Evolutionary conservation across 371 early-diverging fungal species (phyloP).

Genomic region (Sanchytrium tribonematis): DNA sequence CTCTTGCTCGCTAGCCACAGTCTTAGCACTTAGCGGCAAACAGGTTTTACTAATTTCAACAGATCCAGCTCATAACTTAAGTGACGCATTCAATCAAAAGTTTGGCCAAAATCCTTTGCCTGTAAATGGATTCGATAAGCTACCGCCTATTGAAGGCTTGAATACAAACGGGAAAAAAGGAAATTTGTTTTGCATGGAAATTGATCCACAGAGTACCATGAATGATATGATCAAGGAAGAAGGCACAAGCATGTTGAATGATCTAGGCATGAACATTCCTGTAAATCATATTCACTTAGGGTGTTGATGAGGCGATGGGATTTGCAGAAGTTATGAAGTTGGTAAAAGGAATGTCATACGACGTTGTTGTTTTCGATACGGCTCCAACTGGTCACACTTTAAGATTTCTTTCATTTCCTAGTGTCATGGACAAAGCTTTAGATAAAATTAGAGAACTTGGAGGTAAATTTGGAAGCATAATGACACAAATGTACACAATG

Average conservation of each 20-base stretch:
- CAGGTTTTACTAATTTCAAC: constrained; percentile 87
- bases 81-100: constrained; percentile 87
- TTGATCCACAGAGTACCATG: constrained; percentile 79
- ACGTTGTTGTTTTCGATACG: constrained; percentile 78
- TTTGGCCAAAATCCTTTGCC: constrained; percentile 80
- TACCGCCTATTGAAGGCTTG: constrained; percentile 63
- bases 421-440: constrained; percentile 77
- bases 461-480: constrained; percentile 76
- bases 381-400: constrained; percentile 98
- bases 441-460: constrained; percentile 71
- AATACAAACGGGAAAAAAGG: not conserved
- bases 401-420: constrained; percentile 87
- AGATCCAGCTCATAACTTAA: constrained; percentile 94
- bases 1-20: constrained; percentile 53
- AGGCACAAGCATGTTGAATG: constrained; percentile 12
- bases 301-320: constrained; percentile 92
- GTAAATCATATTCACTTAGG: too few species aligned
- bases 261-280: constrained; percentile 3
- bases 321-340: constrained; percentile 34
- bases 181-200: constrained; percentile 33
- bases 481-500: constrained; percentile 85
- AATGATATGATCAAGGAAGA: constrained; percentile 79
- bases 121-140: constrained; percentile 70
- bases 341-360: constrained; percentile 5
- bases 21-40: constrained; percentile 63